Percentiles rank a stretch among this genome's conserved stretches.
These are phyloP conservation scores for Colletotrichum gloeosporioides DNA, from an alignment of 2,329 filamentous ascomycete genomes.

Conservation along the genomic window DNA sequence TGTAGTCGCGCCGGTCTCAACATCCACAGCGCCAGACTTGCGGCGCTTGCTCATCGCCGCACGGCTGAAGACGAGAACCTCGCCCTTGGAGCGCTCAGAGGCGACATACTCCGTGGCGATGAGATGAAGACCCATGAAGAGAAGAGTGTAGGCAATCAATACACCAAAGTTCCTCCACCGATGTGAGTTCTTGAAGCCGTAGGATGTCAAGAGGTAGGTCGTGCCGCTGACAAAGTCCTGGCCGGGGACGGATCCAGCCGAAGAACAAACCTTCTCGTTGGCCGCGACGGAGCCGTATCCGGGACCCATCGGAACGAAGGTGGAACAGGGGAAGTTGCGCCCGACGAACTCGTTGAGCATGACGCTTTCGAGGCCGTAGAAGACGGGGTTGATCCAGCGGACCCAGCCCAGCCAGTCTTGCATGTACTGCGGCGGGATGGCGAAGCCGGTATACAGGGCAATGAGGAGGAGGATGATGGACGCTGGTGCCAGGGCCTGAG, in stretches of 20 bases:
- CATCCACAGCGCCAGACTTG: neutral
- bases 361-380: conserved; percentile 67
- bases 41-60: conserved; percentile 25
- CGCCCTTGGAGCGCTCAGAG: conserved; percentile 2
- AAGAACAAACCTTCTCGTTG: conserved; percentile 47
- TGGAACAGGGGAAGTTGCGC: conserved; percentile 51
- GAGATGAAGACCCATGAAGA: neutral
- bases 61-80: conserved; percentile 13
- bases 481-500: conserved; percentile 57
- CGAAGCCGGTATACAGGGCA: conserved; percentile 56
- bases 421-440: conserved; percentile 52
- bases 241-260: conserved; percentile 54
- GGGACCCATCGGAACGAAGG: conserved; percentile 29
- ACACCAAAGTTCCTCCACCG: conserved; percentile 65
- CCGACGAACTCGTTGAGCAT: conserved; percentile 67
- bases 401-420: conserved; percentile 58
- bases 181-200: conserved; percentile 51
- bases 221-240: conserved; percentile 48
- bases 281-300: conserved; percentile 30
- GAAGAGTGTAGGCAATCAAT: conserved; percentile 32
- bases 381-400: conserved; percentile 67
- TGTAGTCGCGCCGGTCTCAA: neutral
- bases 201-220: conserved; percentile 50
- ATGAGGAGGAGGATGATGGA: conserved; percentile 51
- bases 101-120: conserved; percentile 4